Conservation (phyloP, 495 filamentous ascomycete genomes). For the Aspergillus heteromorphus region DNA sequence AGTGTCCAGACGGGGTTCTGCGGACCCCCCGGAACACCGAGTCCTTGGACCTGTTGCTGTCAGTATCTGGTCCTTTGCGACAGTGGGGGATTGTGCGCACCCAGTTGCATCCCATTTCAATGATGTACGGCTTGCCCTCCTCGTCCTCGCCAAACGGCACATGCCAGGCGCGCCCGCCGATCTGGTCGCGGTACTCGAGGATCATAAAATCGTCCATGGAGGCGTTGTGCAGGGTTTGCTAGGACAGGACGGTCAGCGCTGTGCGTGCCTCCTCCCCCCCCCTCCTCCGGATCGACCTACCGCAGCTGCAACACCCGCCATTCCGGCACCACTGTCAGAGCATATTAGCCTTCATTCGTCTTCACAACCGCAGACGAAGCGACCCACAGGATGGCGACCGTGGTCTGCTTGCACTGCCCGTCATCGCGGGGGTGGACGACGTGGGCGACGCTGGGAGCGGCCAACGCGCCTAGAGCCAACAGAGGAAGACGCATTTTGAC, state of each 20-base stretch:
- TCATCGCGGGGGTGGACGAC: conserved; percentile 15
- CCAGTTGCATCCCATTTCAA: conserved; percentile 66
- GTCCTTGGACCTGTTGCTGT: conserved; percentile 51
- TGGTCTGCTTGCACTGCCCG: conserved; percentile 36
- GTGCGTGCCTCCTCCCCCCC: no score
- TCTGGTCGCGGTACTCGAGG: conserved; percentile 58
- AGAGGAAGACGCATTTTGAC: not conserved
- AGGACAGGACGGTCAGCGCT: not conserved
- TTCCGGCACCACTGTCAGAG: conserved; percentile 30
- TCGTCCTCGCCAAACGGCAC: conserved; percentile 50
- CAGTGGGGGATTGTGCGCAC: conserved; percentile 28
- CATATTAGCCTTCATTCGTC: no score
- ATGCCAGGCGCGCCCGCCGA: conserved; percentile 55
- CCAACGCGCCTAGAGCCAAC: not conserved
- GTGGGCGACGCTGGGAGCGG: conserved; percentile 14
- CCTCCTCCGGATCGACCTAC: conserved; percentile 29
- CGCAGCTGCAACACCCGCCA: conserved; percentile 65
- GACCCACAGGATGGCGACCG: conserved; percentile 33
- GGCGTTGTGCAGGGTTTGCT: conserved; percentile 58
- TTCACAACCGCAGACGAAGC: no score
- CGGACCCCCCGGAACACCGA: conserved; percentile 28
- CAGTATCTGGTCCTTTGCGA: not conserved
- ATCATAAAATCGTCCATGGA: conserved; percentile 64
- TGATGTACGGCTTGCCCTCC: conserved; percentile 48
- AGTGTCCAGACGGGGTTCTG: conserved; percentile 68